phyloP scores from a whole-genome alignment of 805 yeast genomes.

The Kuraishia cidri region DNA sequence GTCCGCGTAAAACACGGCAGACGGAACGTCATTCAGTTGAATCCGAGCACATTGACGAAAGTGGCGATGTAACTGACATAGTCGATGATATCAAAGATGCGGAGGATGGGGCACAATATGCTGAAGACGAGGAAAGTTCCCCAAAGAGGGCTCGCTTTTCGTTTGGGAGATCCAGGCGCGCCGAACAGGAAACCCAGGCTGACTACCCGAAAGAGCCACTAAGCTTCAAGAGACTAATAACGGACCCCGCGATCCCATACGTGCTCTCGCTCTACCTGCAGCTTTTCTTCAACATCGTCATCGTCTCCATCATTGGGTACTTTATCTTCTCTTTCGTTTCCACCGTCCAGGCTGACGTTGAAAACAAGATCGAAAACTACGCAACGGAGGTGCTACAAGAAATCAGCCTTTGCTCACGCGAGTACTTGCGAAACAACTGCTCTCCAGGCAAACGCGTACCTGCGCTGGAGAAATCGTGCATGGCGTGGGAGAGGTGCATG shows the following conservation, averaged over 20 bases:
- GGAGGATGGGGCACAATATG: background rate
- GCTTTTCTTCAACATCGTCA: conserved; percentile 43
- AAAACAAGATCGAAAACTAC: conserved; percentile 56
- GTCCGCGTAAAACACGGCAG: background rate
- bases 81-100: background rate
- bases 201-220: background rate
- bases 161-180: conserved; percentile 1
- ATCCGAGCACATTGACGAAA: background rate
- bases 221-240: conserved; percentile 2
- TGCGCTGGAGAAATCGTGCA: conserved; percentile 62
- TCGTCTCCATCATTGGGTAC: conserved; percentile 43
- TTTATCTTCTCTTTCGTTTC: conserved; percentile 39
- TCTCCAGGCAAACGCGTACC: conserved; percentile 58
- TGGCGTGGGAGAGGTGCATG: conserved; percentile 77
- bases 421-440: conserved; percentile 69
- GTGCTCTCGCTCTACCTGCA: conserved; percentile 57
- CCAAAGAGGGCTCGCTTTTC: conserved; percentile 6
- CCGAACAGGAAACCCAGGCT: background rate
- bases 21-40: background rate
- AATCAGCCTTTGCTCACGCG: conserved; percentile 59
- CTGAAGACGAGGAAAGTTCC: conserved; percentile 1
- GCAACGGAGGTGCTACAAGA: conserved; percentile 52
- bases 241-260: conserved; percentile 44
- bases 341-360: conserved; percentile 59
- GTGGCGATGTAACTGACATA: conserved; percentile 1